A percentile compares a stretch with the other conserved stretches of the same genome.
Conservation (phyloP, 1,139 yeast species). For the Yamadazyma triangularis region DNA sequence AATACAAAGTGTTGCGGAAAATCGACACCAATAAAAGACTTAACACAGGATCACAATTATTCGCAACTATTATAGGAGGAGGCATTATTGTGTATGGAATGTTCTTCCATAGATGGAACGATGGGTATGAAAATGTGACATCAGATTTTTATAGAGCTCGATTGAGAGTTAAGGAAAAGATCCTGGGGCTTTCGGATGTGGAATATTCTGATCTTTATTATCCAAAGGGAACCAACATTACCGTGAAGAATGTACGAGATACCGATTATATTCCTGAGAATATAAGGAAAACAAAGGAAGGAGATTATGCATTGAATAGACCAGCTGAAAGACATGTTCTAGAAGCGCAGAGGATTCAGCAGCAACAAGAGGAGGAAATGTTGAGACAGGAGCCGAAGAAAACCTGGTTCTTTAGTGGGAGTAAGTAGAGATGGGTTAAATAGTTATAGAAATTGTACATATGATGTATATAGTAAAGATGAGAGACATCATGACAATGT, state of each 20-base stretch:
- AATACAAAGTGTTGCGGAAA: slow-evolving; percentile 65
- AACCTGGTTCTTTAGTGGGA: no score
- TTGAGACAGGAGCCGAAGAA: no score
- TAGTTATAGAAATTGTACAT: no score
- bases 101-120: slow-evolving; percentile 81
- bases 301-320: slow-evolving; percentile 54
- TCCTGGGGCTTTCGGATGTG: slow-evolving; percentile 51
- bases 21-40: slow-evolving; percentile 53
- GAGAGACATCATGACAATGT: no score
- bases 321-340: slow-evolving; percentile 71
- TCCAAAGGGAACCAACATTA: slow-evolving; percentile 32
- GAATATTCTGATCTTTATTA: slow-evolving; percentile 62
- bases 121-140: slow-evolving; percentile 73
- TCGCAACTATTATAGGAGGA: slow-evolving; percentile 43
- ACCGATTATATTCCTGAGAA: slow-evolving; percentile 38
- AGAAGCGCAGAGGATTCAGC: slow-evolving; percentile 69
- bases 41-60: slow-evolving; percentile 52
- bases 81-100: slow-evolving; percentile 53
- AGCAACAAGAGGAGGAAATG: slow-evolving; percentile 64
- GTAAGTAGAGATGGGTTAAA: no score
- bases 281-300: slow-evolving; percentile 37
- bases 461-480: no score
- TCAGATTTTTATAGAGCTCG: slow-evolving; percentile 63
- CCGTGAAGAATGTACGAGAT: slow-evolving; percentile 39
- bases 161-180: slow-evolving; percentile 47